These are phyloP conservation scores for Dioscorea zingiberensis DNA, from an alignment of 106 monocot species.

Conservation along the genomic window DNA sequence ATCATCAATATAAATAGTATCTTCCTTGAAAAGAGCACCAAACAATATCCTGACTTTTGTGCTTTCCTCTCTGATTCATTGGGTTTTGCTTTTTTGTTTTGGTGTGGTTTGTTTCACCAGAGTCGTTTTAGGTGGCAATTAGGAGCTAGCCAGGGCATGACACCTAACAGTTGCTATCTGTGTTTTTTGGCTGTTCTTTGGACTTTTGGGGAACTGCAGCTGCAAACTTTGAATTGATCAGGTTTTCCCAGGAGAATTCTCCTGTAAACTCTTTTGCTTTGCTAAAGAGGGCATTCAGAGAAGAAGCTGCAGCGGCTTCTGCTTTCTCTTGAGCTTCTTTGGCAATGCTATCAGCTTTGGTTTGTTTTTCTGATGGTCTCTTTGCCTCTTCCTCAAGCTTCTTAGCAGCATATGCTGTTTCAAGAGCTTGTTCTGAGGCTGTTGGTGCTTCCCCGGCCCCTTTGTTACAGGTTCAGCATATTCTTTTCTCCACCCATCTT, in stretches of 20 bases:
- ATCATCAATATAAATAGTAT: slow-evolving; percentile 85
- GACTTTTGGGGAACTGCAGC: slow-evolving; percentile 27
- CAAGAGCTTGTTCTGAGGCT: slow-evolving; percentile 45
- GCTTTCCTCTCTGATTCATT: slow-evolving; percentile 24
- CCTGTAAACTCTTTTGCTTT: slow-evolving; percentile 40
- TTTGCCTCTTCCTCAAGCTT: slow-evolving; percentile 43
- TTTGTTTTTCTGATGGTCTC: slow-evolving; percentile 30
- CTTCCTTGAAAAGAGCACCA: slow-evolving; percentile 89
- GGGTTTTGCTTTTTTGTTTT: slow-evolving; percentile 22
- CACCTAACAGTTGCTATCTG: slow-evolving; percentile 69
- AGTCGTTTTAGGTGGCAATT: slow-evolving; percentile 45
- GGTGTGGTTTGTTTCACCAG: slow-evolving; percentile 38
- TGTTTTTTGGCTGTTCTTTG: slow-evolving; percentile 21
- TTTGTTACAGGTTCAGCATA: slow-evolving; percentile 58
- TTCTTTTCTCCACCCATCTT: slow-evolving; percentile 81
- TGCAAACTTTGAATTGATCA: slow-evolving; percentile 54
- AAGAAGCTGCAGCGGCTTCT: slow-evolving; percentile 27
- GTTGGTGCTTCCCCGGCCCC: slow-evolving; percentile 55
- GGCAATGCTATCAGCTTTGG: slow-evolving; percentile 12
- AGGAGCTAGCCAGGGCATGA: slow-evolving; percentile 47
- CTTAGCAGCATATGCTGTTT: slow-evolving; percentile 38
- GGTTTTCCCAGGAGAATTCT: slow-evolving; percentile 62
- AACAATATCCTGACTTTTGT: slow-evolving; percentile 58
- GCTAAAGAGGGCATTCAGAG: slow-evolving; percentile 39
- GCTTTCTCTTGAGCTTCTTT: slow-evolving; percentile 26